Evolutionary conservation across 2,329 filamentous ascomycete genomes (phyloP), one percentile per base, ranked within the genome.

Genomic region (Xylaria sp.): DNA sequence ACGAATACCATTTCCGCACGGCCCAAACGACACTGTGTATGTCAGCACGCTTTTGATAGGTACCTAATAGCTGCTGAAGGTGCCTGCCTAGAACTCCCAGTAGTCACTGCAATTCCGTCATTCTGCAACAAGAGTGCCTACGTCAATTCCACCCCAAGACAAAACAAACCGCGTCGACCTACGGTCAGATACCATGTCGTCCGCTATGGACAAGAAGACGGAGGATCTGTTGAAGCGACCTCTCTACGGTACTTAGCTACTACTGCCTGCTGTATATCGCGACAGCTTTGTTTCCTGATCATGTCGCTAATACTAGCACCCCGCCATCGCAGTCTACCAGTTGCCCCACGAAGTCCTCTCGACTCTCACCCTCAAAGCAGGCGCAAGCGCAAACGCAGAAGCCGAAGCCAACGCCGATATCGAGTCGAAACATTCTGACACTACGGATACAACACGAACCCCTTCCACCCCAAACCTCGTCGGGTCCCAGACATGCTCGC

Each of bases 401-500:
- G 23, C 23, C 23, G 23, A 30, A 4, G 23, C 23, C 4, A 54
- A 55, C 34, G 39, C n/a, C 11, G 54, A 50, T 6, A 2, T 34
- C 46, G 71, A 71, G 46, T 42, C 63, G 7, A 63, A 62, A 56
- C 63, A 78, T 13, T 44, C 76, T 51, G 54, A 60, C 18, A 51
- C 5, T 16, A 51, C 52, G 6, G n/a, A 47, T 65, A 3, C 68
- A 55, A 3, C 23, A 13, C 49, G 18, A 52, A 52, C 54, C 16
- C 55, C 70, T 1, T 66, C 69, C 11, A 64, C 71, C 64, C 74
- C 76, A 69, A 75, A 76, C 65, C 68, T 80, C 61, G 80, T 83
- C 44, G 84, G 85, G 8, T 82, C 89, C 4, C 92, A 90, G 60
- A 83, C 91, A 11, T 99, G 94, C 73, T 85, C 87, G 0, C 80